Percentiles rank a stretch among this genome's conserved stretches.
phyloP scores from a whole-genome alignment of 305 asterid genomes.

The Fraxinus platypoda region DNA sequence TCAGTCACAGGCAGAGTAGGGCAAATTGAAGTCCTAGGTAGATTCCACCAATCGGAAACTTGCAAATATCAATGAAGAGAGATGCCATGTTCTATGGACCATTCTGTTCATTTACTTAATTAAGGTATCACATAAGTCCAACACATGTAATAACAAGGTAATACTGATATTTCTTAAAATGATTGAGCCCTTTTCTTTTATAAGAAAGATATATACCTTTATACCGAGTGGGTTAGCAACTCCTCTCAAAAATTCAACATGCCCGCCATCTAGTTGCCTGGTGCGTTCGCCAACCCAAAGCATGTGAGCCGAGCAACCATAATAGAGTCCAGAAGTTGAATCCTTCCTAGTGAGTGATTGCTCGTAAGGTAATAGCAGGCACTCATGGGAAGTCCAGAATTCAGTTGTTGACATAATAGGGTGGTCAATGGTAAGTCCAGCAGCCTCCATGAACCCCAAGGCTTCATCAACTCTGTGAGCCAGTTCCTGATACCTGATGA shows the following conservation, averaged over 20 bases:
- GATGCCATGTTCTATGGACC: neutral
- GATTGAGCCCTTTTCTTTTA: neutral
- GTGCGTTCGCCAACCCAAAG: conserved; percentile 88
- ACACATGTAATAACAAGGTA: neutral
- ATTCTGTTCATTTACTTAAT: neutral
- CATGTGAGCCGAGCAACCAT: conserved; percentile 89
- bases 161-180: neutral
- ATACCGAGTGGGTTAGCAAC: conserved; percentile 80
- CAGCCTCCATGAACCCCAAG: conserved; percentile 87
- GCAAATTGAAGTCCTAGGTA: neutral
- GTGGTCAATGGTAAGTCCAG: conserved; percentile 76
- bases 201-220: conserved; percentile 45
- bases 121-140: neutral
- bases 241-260: conserved; percentile 76
- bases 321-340: conserved; percentile 70
- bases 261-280: conserved; percentile 79
- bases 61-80: neutral
- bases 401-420: conserved; percentile 79
- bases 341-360: conserved; percentile 76
- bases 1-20: neutral
- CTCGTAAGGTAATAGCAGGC: conserved; percentile 72
- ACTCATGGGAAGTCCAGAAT: conserved; percentile 88
- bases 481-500: conserved; percentile 67
- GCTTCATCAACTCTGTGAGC: conserved; percentile 90
- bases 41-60: neutral